Conservation (phyloP, 2,329 filamentous ascomycete species). For the Colletotrichum scovillei region DNA sequence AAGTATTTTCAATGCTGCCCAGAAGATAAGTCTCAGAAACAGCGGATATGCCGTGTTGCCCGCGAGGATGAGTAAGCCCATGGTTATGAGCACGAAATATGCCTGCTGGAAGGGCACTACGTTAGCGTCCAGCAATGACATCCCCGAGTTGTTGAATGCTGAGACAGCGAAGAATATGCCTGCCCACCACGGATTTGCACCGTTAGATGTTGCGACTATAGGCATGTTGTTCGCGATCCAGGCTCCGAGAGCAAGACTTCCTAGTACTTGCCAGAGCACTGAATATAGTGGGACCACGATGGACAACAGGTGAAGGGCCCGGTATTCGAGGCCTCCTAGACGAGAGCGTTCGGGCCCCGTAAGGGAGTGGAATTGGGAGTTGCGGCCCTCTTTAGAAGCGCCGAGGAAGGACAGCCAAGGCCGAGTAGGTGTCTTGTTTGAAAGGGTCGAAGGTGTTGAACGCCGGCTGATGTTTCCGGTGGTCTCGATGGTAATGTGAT, state of each 20-base stretch:
- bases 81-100: conserved; percentile 62
- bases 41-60: conserved; percentile 76
- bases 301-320: conserved; percentile 69
- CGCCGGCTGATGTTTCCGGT: not conserved
- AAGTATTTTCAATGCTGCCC: conserved; percentile 58
- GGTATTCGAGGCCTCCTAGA: conserved; percentile 73
- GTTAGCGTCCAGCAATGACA: conserved; percentile 74
- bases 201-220: conserved; percentile 61
- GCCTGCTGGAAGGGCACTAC: conserved; percentile 70
- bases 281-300: conserved; percentile 72
- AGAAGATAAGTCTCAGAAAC: conserved; percentile 70
- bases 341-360: conserved; percentile 64
- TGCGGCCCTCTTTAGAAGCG: conserved; percentile 56
- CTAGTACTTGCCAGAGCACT: conserved; percentile 67
- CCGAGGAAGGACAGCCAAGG: conserved; percentile 49
- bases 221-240: conserved; percentile 68
- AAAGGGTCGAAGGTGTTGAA: conserved; percentile 10
- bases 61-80: conserved; percentile 70
- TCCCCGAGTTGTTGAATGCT: conserved; percentile 79
- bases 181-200: conserved; percentile 74
- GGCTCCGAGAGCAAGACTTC: conserved; percentile 68
- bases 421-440: not conserved
- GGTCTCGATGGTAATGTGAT: not conserved
- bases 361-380: conserved; percentile 66
- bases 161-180: conserved; percentile 76